Base-by-base conservation (phyloP, 2,329 filamentous ascomycete genomes). In the Xylaria sp. region DNA sequence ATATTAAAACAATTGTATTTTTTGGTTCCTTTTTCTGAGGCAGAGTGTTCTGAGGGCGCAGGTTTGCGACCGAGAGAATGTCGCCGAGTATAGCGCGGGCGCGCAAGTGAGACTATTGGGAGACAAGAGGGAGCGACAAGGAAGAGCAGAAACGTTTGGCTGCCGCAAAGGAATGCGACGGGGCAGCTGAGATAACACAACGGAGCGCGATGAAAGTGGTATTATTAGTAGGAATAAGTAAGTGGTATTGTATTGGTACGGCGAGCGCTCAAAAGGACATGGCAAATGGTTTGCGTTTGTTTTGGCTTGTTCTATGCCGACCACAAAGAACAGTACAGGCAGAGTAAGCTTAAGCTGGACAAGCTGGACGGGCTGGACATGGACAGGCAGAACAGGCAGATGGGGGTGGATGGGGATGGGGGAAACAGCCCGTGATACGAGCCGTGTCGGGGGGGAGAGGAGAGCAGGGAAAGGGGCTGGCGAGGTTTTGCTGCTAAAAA, bases 81-180 rank as follows among this genome's bases (percentile, higher is more conserved):
- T 53, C 38, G 49, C 56, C 49, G 58, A 49, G 48, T 49, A 41
- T 33, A 41, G 51, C 59, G 54, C 62, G 59, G 48, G 51, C 23
- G 60, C 54, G 61, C 51, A 51, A 49, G 21, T 31, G 47, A 17
- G n/a, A 31, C 19, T 43, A 17, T 44, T n/a, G 56, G 23, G 48
- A 21, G 44, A 59, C n/a, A 21, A 31, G 54, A 62, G 63, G 56
- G 46, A 67, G 58, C 48, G 58, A 66, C 60, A 53, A 59, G 56
- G 52, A 48, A 62, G 56, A 63, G 60, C 56, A 48, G 56, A 63
- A 66, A 56, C 47, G 25, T 48, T 67, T 70, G 67, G 68, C 59
- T 62, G 60, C 59, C 67, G 64, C 66, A 70, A 74, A 72, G 68
- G 72, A 73, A 71, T 66, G 73, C 70, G 73, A 70, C 64, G 72